These are phyloP conservation scores for Geum urbanum DNA, from an alignment of 306 rosid species.

Conservation along the genomic window DNA sequence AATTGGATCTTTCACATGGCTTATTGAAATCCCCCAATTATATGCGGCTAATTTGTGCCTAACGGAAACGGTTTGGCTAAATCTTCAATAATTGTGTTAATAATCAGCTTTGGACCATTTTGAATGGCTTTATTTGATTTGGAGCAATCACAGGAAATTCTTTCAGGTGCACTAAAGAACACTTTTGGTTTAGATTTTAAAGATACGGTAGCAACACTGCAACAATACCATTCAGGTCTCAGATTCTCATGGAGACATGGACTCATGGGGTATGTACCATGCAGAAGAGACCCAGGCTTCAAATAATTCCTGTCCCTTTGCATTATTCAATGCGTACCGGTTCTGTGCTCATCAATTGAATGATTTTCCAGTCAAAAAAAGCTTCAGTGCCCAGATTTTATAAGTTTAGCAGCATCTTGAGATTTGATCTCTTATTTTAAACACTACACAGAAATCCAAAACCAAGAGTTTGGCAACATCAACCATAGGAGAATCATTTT, in stretches of 20 bases:
- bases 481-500: background rate
- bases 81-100: background rate
- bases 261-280: background rate
- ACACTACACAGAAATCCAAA: slow-evolving; percentile 8
- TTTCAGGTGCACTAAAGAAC: no score
- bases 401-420: slow-evolving; percentile 19
- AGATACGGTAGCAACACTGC: background rate
- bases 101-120: background rate
- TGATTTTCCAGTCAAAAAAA: slow-evolving; percentile 42
- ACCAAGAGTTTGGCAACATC: background rate
- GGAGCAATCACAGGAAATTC: background rate
- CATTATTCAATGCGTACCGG: background rate
- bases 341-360: background rate
- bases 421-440: slow-evolving; percentile 16
- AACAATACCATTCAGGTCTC: background rate
- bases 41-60: background rate
- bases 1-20: slow-evolving; percentile 9
- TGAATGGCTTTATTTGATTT: background rate
- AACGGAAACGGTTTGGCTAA: background rate
- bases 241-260: no score
- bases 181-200: background rate
- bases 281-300: slow-evolving; percentile 6
- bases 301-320: background rate
- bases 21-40: slow-evolving; percentile 18
- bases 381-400: slow-evolving; percentile 27